Base-by-base conservation (phyloP, 2,329 filamentous ascomycete species). In the Pestalotiopsis sp. region DNA sequence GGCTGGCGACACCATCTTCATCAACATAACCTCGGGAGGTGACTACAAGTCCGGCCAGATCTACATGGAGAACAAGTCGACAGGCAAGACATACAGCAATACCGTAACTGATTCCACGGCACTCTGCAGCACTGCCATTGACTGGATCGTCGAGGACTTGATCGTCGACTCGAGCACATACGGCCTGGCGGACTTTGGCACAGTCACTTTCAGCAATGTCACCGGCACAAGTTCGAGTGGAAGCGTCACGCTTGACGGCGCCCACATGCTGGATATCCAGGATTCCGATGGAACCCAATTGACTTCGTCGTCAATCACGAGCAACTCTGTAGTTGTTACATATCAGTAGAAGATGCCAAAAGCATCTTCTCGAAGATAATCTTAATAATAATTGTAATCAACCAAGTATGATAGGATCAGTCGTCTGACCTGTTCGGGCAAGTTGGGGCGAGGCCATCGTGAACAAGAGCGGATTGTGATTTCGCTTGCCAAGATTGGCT, bases 241-340 rank as follows among this genome's bases (percentile, higher is more conserved):
- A 5, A 65, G n/a, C 17, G 62, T 65, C 62, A 23, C 62, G 39
- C 38, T 39, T 5, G 84, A 82, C 0, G 81, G 82, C 1, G 82
- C 80, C 2, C 82, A 85, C 61, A 83, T 86, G 56, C 79, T 85
- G 70, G 83, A 83, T 3, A 79, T 85, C 69, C 83, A 83, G 0
- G 82, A 85, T 60, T 84, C 83, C 14, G 62, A 13, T 52, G 36
- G 39, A 27, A 49, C n/a, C 6, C 20, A 17, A 17, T 49, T 65
- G 62, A 65, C 62, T 4, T 31, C 36, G 7, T 65, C 62, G 11
- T 65, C 62, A 2, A 31, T 17, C 12, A 52, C 62, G 11, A 23
- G 7, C 38, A 39, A 65, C 62, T 38, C 62, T 13, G 62, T 65
- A 6, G 39, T 65, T 5, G 39, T 65, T 7, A 39, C 36, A 20